These are phyloP conservation scores for Pistacia vera DNA, from an alignment of 345 rosid genomes.

Conservation along the genomic window DNA sequence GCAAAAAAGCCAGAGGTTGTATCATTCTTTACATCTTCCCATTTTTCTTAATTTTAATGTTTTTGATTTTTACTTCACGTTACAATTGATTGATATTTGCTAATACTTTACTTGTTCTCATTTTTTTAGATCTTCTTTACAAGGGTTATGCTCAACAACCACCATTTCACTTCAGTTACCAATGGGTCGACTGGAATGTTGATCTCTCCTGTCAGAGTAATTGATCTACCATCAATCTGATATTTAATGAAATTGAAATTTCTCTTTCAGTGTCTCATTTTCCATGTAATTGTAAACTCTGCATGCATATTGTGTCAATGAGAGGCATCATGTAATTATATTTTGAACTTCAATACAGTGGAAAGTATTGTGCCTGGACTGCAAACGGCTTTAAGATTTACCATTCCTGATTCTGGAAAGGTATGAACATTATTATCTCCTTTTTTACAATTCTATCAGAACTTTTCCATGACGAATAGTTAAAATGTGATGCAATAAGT, in stretches of 20 bases:
- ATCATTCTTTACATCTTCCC: background rate
- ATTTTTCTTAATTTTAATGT: background rate
- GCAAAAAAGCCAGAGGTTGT: slow-evolving; percentile 58
- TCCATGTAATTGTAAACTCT: no score
- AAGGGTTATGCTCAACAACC: slow-evolving; percentile 53
- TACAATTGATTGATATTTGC: background rate
- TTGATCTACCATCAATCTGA: slow-evolving; percentile 2
- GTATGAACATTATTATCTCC: slow-evolving; percentile 22
- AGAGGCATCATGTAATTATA: no score
- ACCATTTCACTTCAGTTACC: slow-evolving; percentile 33
- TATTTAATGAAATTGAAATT: background rate
- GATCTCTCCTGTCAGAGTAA: slow-evolving; percentile 53
- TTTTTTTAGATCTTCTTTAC: slow-evolving; percentile 50
- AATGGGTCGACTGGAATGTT: slow-evolving; percentile 36
- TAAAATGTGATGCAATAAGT: background rate
- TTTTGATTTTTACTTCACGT: background rate
- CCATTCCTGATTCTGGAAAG: slow-evolving; percentile 47
- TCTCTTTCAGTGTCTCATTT: background rate
- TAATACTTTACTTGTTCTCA: background rate
- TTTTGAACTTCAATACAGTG: slow-evolving; percentile 30
- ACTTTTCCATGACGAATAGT: background rate
- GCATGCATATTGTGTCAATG: no score
- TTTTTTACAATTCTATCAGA: background rate
- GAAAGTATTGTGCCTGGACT: slow-evolving; percentile 50
- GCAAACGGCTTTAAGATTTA: slow-evolving; percentile 39